A percentile compares a stretch with the other conserved stretches of the same genome.
These are phyloP conservation scores for Fusarium nisikadoi DNA, from an alignment of 2,329 filamentous ascomycete species.

Conservation along the genomic window DNA sequence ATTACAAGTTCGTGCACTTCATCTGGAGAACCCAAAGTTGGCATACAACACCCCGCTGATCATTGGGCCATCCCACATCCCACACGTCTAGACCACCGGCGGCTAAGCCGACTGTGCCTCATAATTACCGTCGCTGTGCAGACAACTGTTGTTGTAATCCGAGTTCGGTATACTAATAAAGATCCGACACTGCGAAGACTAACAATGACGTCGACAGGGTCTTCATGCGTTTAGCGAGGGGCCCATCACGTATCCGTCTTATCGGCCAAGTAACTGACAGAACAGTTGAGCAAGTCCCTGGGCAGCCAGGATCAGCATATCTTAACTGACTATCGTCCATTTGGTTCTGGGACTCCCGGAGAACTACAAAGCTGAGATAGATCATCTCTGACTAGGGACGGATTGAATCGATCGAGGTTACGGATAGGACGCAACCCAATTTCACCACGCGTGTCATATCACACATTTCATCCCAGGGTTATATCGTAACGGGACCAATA, in stretches of 20 bases:
- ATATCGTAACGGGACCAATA: neutral
- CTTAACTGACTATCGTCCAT: neutral
- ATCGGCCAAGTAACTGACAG: slow-evolving; percentile 18
- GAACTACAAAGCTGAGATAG: neutral
- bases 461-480: slow-evolving; percentile 12
- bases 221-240: slow-evolving; percentile 9
- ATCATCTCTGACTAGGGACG: neutral
- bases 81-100: slow-evolving; percentile 29
- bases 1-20: slow-evolving; percentile 2
- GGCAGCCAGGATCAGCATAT: neutral
- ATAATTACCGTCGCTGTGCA: slow-evolving; percentile 22
- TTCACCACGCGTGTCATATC: slow-evolving; percentile 16
- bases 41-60: slow-evolving; percentile 32
- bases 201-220: slow-evolving; percentile 20
- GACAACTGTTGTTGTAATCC: slow-evolving; percentile 5
- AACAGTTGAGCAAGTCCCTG: slow-evolving; percentile 2
- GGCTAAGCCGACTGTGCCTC: slow-evolving; percentile 41
- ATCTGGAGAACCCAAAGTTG: slow-evolving; percentile 12
- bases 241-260: slow-evolving; percentile 13
- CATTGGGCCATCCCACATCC: slow-evolving; percentile 25
- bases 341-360: neutral
- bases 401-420: slow-evolving; percentile 1
- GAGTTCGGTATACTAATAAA: slow-evolving; percentile 15
- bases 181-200: slow-evolving; percentile 9
- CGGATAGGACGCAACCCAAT: slow-evolving; percentile 6